Percentiles rank a stretch among this genome's conserved stretches.
Conservation (phyloP, 306 rosid genomes). For the Malus orientalis region DNA sequence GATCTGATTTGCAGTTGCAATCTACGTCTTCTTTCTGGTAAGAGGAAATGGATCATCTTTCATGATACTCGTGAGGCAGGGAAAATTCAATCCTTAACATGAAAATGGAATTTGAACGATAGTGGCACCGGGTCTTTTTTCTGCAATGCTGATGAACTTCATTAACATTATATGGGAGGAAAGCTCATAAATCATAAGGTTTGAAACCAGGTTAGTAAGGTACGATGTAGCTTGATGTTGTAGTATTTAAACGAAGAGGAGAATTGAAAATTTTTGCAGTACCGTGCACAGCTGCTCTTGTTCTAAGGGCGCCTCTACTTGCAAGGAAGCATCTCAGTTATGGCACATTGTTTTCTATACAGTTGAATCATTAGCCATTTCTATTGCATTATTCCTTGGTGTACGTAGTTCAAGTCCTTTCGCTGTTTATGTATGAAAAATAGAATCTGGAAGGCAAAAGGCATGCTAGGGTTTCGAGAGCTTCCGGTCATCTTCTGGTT, state of each 20-base stretch:
- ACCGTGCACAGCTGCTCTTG: neutral
- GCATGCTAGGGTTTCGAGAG: neutral
- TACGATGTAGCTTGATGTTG: neutral
- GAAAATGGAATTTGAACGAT: neutral
- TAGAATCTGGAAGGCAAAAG: neutral
- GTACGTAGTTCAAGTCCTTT: neutral
- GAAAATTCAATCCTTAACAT: neutral
- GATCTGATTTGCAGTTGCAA: neutral
- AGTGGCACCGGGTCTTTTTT: neutral
- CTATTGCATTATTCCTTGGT: neutral
- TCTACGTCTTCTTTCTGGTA: neutral
- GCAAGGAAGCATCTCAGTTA: neutral
- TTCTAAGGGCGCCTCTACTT: neutral
- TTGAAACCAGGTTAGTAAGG: neutral
- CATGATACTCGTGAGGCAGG: neutral
- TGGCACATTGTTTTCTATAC: neutral
- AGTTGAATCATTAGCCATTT: neutral
- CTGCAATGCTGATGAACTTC: neutral
- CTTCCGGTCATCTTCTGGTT: neutral
- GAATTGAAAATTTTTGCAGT: too few relatives aligned
- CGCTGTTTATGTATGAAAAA: neutral
- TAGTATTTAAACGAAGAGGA: too few relatives aligned
- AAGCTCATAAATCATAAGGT: neutral
- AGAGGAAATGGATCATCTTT: neutral
- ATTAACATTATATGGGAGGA: neutral